These are phyloP conservation scores for Lachancea sp. DNA, from an alignment of 805 yeast genomes.

Conservation along the genomic window DNA sequence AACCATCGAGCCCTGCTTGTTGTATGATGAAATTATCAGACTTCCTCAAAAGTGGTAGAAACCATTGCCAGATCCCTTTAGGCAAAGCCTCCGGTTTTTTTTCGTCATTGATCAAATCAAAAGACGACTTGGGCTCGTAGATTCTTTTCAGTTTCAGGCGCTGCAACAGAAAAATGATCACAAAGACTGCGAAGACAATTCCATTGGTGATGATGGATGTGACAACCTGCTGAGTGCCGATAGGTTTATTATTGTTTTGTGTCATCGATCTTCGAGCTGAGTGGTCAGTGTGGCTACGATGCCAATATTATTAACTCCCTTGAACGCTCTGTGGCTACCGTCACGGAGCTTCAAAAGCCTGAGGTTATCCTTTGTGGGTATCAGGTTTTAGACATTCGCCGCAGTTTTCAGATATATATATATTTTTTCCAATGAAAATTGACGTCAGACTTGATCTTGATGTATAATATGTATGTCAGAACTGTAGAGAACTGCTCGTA, in stretches of 20 bases:
- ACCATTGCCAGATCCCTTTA: conserved; percentile 63
- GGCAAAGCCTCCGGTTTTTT: conserved; percentile 72
- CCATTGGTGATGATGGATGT: conserved; percentile 67
- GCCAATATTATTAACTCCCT: background rate
- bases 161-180: conserved; percentile 55
- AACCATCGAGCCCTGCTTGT: conserved; percentile 93
- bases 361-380: too few species aligned
- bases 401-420: background rate
- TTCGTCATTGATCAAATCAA: conserved; percentile 50
- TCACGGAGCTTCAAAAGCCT: background rate
- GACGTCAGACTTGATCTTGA: too few species aligned
- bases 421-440: background rate
- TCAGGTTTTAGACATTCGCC: background rate
- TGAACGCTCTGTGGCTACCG: background rate
- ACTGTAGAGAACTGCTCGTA: too few species aligned
- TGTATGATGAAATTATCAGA: conserved; percentile 71
- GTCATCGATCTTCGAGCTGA: background rate
- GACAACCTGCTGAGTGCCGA: conserved; percentile 71
- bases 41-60: conserved; percentile 53
- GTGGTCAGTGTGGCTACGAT: background rate
- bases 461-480: too few species aligned
- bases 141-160: conserved; percentile 67
- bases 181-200: conserved; percentile 55
- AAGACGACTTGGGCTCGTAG: conserved; percentile 76
- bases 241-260: conserved; percentile 16